Percentiles rank a stretch among this genome's conserved stretches.
Conservation (phyloP, 495 filamentous ascomycete species). For the Tuber umbilicatum region DNA sequence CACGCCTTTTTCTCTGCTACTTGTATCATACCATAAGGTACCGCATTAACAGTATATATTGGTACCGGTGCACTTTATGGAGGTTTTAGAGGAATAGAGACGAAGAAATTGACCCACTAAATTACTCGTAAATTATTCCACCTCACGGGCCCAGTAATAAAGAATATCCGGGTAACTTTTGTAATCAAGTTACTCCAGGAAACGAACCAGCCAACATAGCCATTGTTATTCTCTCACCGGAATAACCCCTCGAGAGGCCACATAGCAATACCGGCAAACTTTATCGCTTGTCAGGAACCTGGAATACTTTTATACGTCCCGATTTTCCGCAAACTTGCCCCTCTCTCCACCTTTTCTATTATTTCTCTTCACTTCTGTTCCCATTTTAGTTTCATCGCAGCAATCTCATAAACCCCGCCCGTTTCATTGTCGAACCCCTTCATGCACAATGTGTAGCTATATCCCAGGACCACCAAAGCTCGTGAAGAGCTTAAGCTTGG, state of each 20-base stretch:
- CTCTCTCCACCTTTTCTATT: slow-evolving; percentile 4
- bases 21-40: not conserved
- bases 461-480: slow-evolving; percentile 16
- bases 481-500: slow-evolving; percentile 27
- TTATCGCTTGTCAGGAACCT: not conserved
- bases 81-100: not conserved
- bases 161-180: not conserved
- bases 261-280: not conserved
- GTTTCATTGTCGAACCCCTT: slow-evolving; percentile 18
- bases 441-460: slow-evolving; percentile 30
- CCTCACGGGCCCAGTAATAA: not conserved
- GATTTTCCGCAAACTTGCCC: not conserved
- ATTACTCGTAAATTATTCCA: too few species aligned
- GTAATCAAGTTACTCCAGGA: not conserved
- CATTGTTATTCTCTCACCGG: not conserved
- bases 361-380: slow-evolving; percentile 7
- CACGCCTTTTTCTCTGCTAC: not conserved
- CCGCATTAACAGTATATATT: not conserved
- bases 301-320: not conserved
- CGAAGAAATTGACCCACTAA: not conserved
- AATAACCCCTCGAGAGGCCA: not conserved
- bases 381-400: not conserved
- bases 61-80: not conserved
- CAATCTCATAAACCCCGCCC: slow-evolving; percentile 9
- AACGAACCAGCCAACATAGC: not conserved